Percentiles rank a stretch among this genome's conserved stretches.
These are phyloP conservation scores for Termitomyces sp. DNA, from an alignment of 768 basidiomycete species.

Conservation along the genomic window DNA sequence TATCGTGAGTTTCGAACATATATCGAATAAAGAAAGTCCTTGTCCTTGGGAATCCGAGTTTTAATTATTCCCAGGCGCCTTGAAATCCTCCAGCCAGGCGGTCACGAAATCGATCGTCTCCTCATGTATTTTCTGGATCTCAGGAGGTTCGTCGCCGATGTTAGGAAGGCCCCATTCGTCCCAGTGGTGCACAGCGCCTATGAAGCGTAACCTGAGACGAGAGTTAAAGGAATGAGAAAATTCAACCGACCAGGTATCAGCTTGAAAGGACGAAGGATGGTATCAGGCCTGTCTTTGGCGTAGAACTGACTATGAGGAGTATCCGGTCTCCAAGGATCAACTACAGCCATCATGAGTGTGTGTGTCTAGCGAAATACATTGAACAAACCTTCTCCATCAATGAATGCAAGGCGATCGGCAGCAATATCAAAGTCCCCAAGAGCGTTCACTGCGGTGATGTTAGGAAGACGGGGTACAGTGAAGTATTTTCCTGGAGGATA, in stretches of 20 bases:
- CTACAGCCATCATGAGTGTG: constrained; percentile 30
- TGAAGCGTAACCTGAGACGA: not conserved
- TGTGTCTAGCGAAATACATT: not conserved
- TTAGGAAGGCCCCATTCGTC: constrained; percentile 73
- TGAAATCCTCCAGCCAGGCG: constrained; percentile 64
- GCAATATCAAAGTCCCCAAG: constrained; percentile 85
- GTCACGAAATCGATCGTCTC: constrained; percentile 80
- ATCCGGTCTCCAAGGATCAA: constrained; percentile 89
- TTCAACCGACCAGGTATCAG: constrained; percentile 64
- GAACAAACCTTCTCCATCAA: constrained; percentile 74
- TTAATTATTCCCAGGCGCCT: constrained; percentile 23
- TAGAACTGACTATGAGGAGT: constrained; percentile 73
- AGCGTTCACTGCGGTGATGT: constrained; percentile 77
- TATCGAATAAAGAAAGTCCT: not conserved
- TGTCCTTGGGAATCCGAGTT: not conserved
- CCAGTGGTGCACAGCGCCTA: constrained; percentile 74
- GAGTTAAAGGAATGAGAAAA: not conserved
- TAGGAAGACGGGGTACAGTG: constrained; percentile 67
- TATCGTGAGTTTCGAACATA: not conserved
- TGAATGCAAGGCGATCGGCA: constrained; percentile 79
- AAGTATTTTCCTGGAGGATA: constrained; percentile 78
- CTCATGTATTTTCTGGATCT: constrained; percentile 77
- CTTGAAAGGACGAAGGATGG: constrained; percentile 76
- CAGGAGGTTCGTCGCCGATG: constrained; percentile 60
- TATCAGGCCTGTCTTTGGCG: constrained; percentile 67